A percentile compares a stretch with the other conserved stretches of the same genome.
phyloP scores from a whole-genome alignment of 805 yeast genomes.

The Pichia kluyveri region DNA sequence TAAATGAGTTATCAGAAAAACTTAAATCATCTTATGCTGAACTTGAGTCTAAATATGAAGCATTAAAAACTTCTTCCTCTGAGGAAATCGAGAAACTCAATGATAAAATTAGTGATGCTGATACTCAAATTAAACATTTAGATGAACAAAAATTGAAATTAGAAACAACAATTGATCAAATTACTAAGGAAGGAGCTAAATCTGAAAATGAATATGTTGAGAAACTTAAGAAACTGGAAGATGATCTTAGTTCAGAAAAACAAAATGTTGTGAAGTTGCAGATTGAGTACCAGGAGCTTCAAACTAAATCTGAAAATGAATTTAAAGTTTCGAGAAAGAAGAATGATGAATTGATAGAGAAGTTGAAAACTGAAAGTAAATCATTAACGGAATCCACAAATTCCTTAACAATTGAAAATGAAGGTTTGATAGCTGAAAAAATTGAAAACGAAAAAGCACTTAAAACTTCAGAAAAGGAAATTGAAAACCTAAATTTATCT shows the following conservation, averaged over 20 bases:
- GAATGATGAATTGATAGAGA: no score
- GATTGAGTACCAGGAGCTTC: no score
- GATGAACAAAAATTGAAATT: background rate
- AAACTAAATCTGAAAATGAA: no score
- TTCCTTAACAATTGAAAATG: no score
- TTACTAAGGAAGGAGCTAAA: background rate
- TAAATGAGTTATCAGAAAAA: background rate
- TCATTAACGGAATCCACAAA: no score
- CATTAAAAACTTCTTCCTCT: background rate
- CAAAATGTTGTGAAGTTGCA: no score
- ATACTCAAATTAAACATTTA: background rate
- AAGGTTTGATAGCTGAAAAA: no score
- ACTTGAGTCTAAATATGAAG: background rate
- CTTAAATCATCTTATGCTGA: background rate
- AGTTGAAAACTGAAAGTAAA: no score
- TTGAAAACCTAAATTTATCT: background rate
- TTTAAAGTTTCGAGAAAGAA: no score
- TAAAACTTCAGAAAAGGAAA: background rate
- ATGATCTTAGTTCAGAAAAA: background rate
- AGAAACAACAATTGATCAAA: background rate
- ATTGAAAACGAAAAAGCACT: no score
- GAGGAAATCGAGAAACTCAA: constrained; percentile 1
- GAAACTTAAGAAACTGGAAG: background rate
- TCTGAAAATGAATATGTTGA: background rate
- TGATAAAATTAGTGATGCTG: background rate